Evolutionary conservation across 345 rosid genomes (phyloP), one percentile per base, ranked within the genome.

Genomic region (Lepidium sativum): DNA sequence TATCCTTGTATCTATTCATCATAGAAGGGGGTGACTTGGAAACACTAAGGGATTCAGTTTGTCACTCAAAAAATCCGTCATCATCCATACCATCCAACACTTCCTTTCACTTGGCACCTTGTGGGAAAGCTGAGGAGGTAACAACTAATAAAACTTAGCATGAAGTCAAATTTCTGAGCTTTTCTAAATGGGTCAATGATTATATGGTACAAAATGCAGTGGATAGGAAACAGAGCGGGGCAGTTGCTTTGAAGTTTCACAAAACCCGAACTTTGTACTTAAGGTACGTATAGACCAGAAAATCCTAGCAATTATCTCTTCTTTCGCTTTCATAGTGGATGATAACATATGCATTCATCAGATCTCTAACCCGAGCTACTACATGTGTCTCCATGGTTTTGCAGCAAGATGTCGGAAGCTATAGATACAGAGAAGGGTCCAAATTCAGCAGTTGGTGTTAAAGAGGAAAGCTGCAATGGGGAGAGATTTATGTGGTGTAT

Each of bases 1-100:
- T 77, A 34, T 54, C 84, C 65, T 38, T 92, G 68, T 73, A 80
- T 72, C 59, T 86, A 34, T 81, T 83, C 63, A 57, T 79, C 62
- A 25, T 81, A 44, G 91, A 87, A 78, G 89, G 77, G 62, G 91
- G 92, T 31, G 72, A 72, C 82, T 67, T 86, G 48, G 60, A 60
- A 21, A 79, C 75, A 13, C 68, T 86, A 41, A 58, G 43, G 52
- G 54, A 72, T 17, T 39, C 74, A 16, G 55, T 80, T 42, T 43
- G 41, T 67, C 63, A 60, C 60, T 58, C 63, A 48, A 64, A 35
- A 29, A 58, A 56, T 43, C 29, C 75, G 5, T 60, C 55, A 34
- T 58, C 58, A 2, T 40, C 17, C 32, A 29, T 54, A 56, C 74
- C 54, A 69, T 20, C 59, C 44, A 61, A 38, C 55, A 31, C 58